Evolutionary conservation across 192 early-diverging fungal species (phyloP), one percentile per base, ranked within the genome.

Genomic region (Mortierella alpina): DNA sequence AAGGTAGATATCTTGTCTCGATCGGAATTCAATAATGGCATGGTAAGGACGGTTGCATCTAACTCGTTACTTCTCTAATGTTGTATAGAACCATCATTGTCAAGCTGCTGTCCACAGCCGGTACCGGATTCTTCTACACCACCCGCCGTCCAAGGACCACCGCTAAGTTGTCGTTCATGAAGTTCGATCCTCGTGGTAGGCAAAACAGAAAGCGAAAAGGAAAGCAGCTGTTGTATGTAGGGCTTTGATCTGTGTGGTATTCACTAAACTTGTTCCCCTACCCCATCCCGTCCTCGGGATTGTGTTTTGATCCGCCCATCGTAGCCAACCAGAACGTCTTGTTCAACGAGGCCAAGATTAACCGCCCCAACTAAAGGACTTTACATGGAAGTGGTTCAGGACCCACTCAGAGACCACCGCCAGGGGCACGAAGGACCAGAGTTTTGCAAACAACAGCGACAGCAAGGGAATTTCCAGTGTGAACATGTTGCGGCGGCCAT

Each of bases 61-160:
- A 41, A 53, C 39, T 15, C 73, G 5, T 42, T 42, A 22, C 17
- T 39, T 50, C 20, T 12, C 11, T 54, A 44, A 12, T 45, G 17
- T 47, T 14, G 6, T 41, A 39, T 79, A 88, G 96, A 82, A 94
- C 91, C 39, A 89, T 96, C 60, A 86, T 99, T 65, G 93, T 97
- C 23, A 91, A 93, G 59, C 87, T 99, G 66, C 85, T 97, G 69
- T 94, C 92, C 59, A 86, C 91, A 12, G 97, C 96, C 44, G 94
- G 95, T 49, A 97, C 97, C 7, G 97, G 97, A 61, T 98, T 90
- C 85, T 97, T 94, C 82, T 95, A 95, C 77, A 94, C 93, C 8
- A 95, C 91, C 61, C 85, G 91, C 60, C 86, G 95, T 49, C 90
- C 95, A 70, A 86, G 93, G 61, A 86, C 93, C 40, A 87, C 91